A percentile compares a stretch with the other conserved stretches of the same genome.
Evolutionary conservation across 1,139 yeast genomes (phyloP).

Genomic region (Hansenula anomala): DNA sequence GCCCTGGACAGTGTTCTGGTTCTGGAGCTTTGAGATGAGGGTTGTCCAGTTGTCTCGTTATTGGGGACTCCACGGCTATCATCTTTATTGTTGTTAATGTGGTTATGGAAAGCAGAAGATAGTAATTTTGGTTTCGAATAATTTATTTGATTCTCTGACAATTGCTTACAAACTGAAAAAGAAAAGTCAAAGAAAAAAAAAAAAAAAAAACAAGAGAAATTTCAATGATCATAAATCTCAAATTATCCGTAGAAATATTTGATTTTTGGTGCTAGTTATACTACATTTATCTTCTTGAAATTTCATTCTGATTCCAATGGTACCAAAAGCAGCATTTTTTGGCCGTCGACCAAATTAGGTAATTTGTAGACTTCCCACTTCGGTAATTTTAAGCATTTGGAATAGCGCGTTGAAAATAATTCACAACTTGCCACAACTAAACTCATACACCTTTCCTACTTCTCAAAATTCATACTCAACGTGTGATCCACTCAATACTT

Average conservation of each 20-base stretch:
- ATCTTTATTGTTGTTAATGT: slow-evolving; percentile 4
- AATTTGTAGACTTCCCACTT: slow-evolving; percentile 13
- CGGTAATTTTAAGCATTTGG: slow-evolving; percentile 5
- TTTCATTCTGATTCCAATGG: not conserved
- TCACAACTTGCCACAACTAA: not conserved
- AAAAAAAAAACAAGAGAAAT: not conserved
- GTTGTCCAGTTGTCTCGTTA: slow-evolving; percentile 13
- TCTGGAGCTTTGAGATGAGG: slow-evolving; percentile 41
- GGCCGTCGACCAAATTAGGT: slow-evolving; percentile 5
- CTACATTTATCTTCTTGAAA: not conserved
- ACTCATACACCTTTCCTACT: no score
- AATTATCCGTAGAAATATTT: no score
- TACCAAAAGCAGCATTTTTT: not conserved
- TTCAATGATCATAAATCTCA: no score
- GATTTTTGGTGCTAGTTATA: not conserved
- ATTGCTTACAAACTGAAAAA: slow-evolving; percentile 1
- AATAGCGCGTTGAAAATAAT: not conserved
- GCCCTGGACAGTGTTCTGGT: slow-evolving; percentile 98
- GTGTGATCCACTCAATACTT: no score
- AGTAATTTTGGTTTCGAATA: no score
- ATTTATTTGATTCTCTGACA: no score
- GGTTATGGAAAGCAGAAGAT: no score
- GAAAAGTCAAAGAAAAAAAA: not conserved
- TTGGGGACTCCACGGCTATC: slow-evolving; percentile 17
- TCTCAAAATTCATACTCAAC: not conserved